Conservation (phyloP, 495 filamentous ascomycete species). For the Penicillium paradoxum region DNA sequence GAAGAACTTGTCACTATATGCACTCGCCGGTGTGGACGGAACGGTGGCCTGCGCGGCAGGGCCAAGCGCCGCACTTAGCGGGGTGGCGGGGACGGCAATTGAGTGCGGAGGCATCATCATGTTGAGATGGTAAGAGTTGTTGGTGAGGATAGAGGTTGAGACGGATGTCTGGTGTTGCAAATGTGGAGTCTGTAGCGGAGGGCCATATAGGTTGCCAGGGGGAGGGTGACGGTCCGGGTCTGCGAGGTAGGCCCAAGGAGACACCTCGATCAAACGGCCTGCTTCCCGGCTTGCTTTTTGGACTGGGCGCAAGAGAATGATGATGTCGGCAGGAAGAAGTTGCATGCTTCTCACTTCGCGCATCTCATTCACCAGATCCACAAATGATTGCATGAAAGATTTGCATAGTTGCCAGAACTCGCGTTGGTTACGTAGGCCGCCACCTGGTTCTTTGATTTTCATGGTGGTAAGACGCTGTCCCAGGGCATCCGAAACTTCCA, state of each 20-base stretch:
- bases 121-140: slow-evolving; percentile 27
- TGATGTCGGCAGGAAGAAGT: slow-evolving; percentile 62
- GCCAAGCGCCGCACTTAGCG: slow-evolving; percentile 79
- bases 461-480: slow-evolving; percentile 67
- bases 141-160: slow-evolving; percentile 24
- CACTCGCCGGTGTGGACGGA: slow-evolving; percentile 70
- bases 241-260: slow-evolving; percentile 64
- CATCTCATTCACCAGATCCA: slow-evolving; percentile 65
- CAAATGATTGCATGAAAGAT: slow-evolving; percentile 70
- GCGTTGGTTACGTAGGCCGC: slow-evolving; percentile 61
- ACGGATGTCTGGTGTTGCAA: slow-evolving; percentile 32
- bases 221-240: slow-evolving; percentile 31
- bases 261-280: slow-evolving; percentile 64
- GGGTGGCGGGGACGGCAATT: slow-evolving; percentile 54
- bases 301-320: slow-evolving; percentile 66
- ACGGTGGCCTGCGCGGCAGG: slow-evolving; percentile 87
- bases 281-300: slow-evolving; percentile 73
- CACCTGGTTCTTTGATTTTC: slow-evolving; percentile 75
- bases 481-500: slow-evolving; percentile 63
- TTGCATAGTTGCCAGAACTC: slow-evolving; percentile 82
- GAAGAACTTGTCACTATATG: slow-evolving; percentile 60
- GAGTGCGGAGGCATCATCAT: slow-evolving; percentile 38
- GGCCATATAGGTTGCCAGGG: slow-evolving; percentile 33
- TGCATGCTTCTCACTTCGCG: slow-evolving; percentile 60
- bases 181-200: slow-evolving; percentile 33